These are phyloP conservation scores for Tolypocladium amazonense DNA, from an alignment of 2,329 filamentous ascomycete species.

Conservation along the genomic window DNA sequence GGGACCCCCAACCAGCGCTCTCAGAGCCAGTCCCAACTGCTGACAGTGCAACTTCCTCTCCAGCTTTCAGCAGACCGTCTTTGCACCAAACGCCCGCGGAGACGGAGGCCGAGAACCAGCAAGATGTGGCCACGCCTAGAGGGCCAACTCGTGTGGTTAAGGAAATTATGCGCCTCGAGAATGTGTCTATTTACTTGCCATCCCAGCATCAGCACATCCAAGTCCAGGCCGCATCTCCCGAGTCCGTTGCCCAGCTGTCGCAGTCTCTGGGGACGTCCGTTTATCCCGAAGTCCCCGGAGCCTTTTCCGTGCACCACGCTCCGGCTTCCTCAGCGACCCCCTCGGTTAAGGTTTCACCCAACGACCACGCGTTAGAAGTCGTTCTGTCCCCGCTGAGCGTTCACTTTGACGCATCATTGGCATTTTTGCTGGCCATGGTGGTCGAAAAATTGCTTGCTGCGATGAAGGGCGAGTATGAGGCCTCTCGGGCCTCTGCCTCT, in stretches of 20 bases:
- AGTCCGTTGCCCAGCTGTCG: conserved; percentile 16
- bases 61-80: conserved; percentile 15
- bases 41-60: conserved; percentile 16
- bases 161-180: conserved; percentile 38
- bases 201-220: conserved; percentile 35
- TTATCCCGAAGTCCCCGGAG: conserved; percentile 46
- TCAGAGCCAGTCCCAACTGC: conserved; percentile 1
- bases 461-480: conserved; percentile 18
- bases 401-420: conserved; percentile 46
- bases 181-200: conserved; percentile 44
- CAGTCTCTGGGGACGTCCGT: conserved; percentile 25
- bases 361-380: conserved; percentile 32
- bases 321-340: neutral
- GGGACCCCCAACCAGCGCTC: neutral
- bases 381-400: conserved; percentile 40
- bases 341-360: neutral
- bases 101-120: conserved; percentile 9
- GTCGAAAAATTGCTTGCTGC: conserved; percentile 37
- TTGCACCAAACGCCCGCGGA: neutral
- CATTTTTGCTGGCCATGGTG: conserved; percentile 42
- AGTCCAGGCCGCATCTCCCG: conserved; percentile 17
- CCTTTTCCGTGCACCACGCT: conserved; percentile 39
- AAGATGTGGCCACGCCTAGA: conserved; percentile 36
- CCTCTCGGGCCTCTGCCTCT: neutral
- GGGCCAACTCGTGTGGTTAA: conserved; percentile 45